Conservation (phyloP, 371 early-diverging fungal species). For the Mucor indicus region DNA sequence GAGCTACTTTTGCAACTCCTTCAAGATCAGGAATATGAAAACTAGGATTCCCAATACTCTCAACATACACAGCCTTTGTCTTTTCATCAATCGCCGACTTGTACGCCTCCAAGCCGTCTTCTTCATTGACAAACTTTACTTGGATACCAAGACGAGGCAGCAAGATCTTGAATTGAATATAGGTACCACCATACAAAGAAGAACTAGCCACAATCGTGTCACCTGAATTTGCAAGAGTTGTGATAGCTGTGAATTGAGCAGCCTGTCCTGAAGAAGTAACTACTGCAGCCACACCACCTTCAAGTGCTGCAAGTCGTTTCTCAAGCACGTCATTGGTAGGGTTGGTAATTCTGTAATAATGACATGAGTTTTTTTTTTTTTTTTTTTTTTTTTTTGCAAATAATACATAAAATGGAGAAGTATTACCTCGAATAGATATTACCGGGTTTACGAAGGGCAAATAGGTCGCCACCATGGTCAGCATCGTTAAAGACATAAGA, state of each 20-base stretch:
- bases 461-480: slow-evolving; percentile 77
- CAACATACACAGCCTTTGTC: slow-evolving; percentile 82
- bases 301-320: slow-evolving; percentile 84
- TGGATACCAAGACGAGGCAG: slow-evolving; percentile 80
- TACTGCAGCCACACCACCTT: slow-evolving; percentile 70
- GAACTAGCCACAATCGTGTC: slow-evolving; percentile 81
- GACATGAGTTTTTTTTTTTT: not conserved
- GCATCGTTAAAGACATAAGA: slow-evolving; percentile 76
- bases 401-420: no score
- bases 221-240: slow-evolving; percentile 69
- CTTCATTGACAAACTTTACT: slow-evolving; percentile 68
- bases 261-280: slow-evolving; percentile 66
- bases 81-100: slow-evolving; percentile 68
- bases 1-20: slow-evolving; percentile 76
- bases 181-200: slow-evolving; percentile 85
- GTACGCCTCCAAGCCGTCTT: slow-evolving; percentile 58
- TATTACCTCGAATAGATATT: slow-evolving; percentile 76
- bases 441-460: slow-evolving; percentile 64
- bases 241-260: slow-evolving; percentile 79
- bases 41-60: slow-evolving; percentile 84
- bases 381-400: no score
- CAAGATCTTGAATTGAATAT: slow-evolving; percentile 81
- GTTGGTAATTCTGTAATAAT: slow-evolving; percentile 40
- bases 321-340: slow-evolving; percentile 89
- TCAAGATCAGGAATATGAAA: slow-evolving; percentile 81